These are phyloP conservation scores for Puccinia polysora DNA, from an alignment of 1,284 basidiomycete species.

Conservation along the genomic window DNA sequence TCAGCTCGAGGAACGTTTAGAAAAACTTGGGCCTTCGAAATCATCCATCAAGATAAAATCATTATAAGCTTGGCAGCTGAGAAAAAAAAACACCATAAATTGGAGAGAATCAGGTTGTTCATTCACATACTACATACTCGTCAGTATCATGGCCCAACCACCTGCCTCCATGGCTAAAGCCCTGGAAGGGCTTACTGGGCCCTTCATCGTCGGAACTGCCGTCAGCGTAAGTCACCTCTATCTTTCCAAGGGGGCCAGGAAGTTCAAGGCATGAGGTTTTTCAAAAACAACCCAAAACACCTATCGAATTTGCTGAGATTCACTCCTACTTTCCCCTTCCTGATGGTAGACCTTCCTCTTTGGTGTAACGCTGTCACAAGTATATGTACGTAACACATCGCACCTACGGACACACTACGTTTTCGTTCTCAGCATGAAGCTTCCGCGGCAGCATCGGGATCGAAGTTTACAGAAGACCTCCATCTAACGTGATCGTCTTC, in stretches of 20 bases:
- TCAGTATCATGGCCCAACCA: conserved; percentile 16
- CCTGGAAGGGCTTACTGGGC: conserved; percentile 24
- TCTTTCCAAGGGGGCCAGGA: not conserved
- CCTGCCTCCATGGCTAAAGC: conserved; percentile 15
- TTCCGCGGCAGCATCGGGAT: no score
- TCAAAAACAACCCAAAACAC: not conserved
- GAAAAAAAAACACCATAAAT: no score
- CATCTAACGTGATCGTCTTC: no score
- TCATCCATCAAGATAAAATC: no score
- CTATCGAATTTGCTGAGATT: not conserved
- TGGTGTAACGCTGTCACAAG: conserved; percentile 34
- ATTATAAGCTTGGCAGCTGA: no score
- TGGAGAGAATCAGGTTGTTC: no score
- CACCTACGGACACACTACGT: no score
- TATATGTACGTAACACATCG: not conserved
- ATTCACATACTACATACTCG: no score
- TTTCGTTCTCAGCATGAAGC: no score
- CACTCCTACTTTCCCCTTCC: not conserved
- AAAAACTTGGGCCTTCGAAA: no score
- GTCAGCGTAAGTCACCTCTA: conserved; percentile 19
- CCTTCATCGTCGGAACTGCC: conserved; percentile 34
- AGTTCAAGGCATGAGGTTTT: not conserved
- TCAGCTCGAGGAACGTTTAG: no score
- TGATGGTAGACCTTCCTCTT: conserved; percentile 24
- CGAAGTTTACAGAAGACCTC: no score